A percentile compares a stretch with the other conserved stretches of the same genome.
These are phyloP conservation scores for Cocos nucifera DNA, from an alignment of 176 grass and related monocot species.

Conservation along the genomic window DNA sequence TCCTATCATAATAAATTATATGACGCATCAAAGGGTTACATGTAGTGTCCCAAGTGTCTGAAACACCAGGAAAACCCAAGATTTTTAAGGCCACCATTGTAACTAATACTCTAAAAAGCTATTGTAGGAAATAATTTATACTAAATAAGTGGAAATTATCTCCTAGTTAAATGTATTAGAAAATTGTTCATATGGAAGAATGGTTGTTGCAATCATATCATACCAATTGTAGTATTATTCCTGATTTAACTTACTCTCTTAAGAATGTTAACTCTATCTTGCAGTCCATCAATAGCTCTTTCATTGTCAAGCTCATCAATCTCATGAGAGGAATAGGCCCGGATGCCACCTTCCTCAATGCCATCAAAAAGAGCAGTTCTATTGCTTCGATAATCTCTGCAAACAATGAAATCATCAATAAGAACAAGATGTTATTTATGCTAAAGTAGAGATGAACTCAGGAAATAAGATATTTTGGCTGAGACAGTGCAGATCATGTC, in stretches of 20 bases:
- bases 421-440: not conserved
- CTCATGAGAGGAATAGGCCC: conserved; percentile 64
- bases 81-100: too few species aligned
- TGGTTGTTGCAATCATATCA: not conserved
- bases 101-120: too few species aligned
- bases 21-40: too few species aligned
- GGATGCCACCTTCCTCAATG: conserved; percentile 61
- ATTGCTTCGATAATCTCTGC: conserved; percentile 35
- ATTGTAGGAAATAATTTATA: too few species aligned
- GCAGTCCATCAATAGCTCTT: conserved; percentile 50
- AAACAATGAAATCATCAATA: conserved; percentile 1
- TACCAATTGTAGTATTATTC: too few species aligned
- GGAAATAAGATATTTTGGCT: not conserved
- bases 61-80: too few species aligned
- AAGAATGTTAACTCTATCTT: conserved; percentile 69
- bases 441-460: not conserved
- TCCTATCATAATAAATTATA: too few species aligned
- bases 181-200: too few species aligned
- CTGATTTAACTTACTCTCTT: conserved; percentile 48
- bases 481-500: too few species aligned
- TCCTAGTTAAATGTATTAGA: too few species aligned
- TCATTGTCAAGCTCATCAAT: conserved; percentile 77
- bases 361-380: conserved; percentile 68
- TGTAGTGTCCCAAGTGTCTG: too few species aligned
- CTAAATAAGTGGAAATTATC: too few species aligned